Evolutionary conservation across 139 green algal species (phyloP).

Genomic region (Chlorella sorokiniana): DNA sequence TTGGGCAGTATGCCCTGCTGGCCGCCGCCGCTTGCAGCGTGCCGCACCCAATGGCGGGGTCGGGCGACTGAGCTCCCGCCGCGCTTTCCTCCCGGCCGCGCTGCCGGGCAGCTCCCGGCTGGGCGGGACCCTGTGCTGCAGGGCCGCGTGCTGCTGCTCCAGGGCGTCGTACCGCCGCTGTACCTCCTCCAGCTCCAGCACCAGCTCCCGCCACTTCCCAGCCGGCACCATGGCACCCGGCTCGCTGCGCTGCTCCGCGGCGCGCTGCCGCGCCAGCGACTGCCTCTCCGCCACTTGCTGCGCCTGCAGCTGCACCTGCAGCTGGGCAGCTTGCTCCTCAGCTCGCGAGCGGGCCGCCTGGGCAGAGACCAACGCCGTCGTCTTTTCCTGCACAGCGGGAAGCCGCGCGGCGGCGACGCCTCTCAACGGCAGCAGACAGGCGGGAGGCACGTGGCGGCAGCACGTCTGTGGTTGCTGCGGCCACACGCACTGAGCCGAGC

Average conservation of each 20-base stretch:
- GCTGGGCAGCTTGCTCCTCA: constrained; percentile 30
- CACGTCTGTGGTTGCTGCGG: no score
- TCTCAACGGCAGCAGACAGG: no score
- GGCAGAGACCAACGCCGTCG: constrained; percentile 46
- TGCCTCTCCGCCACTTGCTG: constrained; percentile 49
- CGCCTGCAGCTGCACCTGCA: constrained; percentile 47
- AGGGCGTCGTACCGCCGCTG: constrained; percentile 31
- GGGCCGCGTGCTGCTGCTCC: constrained; percentile 41
- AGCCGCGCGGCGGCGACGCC: neutral
- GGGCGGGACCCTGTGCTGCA: constrained; percentile 1
- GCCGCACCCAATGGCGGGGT: no score
- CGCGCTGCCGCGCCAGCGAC: constrained; percentile 29
- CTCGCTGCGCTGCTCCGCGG: constrained; percentile 39
- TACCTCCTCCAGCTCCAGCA: constrained; percentile 53
- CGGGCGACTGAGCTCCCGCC: neutral
- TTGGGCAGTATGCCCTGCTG: neutral
- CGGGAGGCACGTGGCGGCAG: no score
- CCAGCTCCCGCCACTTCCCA: constrained; percentile 41
- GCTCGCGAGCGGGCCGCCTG: constrained; percentile 51
- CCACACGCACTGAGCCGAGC: no score
- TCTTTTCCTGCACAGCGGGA: constrained; percentile 53
- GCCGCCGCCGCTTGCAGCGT: neutral
- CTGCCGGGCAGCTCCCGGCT: neutral
- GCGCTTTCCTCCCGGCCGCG: neutral
- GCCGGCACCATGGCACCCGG: constrained; percentile 12